phyloP scores from a whole-genome alignment of 768 basidiomycete species.

The Trametes cinnabarina region DNA sequence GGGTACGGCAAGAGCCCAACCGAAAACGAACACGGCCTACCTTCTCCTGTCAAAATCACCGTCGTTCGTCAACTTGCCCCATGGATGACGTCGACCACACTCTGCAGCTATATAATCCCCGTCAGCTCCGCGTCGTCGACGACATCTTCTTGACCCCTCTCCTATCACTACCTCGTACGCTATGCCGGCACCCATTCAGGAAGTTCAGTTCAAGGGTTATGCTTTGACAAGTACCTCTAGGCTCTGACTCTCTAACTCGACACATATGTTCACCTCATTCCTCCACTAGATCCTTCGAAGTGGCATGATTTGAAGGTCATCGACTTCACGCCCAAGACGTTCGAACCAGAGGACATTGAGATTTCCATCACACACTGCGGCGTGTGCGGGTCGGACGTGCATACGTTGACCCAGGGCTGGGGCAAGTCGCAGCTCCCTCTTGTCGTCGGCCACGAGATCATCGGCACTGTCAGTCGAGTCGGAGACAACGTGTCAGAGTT shows the following conservation, averaged over 20 bases:
- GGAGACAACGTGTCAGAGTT: constrained; percentile 53
- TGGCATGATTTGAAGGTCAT: constrained; percentile 44
- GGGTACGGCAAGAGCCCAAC: not conserved
- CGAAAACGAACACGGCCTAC: too few relatives aligned
- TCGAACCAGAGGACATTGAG: constrained; percentile 54
- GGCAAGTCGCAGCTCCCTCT: constrained; percentile 29
- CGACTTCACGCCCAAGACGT: constrained; percentile 51
- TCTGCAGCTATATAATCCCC: not conserved
- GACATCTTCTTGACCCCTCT: too few relatives aligned
- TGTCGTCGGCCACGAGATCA: constrained; percentile 50
- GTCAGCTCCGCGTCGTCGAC: too few relatives aligned
- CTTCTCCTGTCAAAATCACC: too few relatives aligned
- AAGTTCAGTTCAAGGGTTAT: constrained; percentile 28
- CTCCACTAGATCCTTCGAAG: constrained; percentile 16
- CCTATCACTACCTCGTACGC: too few relatives aligned
- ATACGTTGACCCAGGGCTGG: constrained; percentile 44
- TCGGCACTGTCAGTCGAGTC: constrained; percentile 51
- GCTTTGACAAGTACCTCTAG: constrained; percentile 22
- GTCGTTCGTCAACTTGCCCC: too few relatives aligned
- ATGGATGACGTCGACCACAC: not conserved
- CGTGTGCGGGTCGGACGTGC: constrained; percentile 54
- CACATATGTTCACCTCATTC: not conserved
- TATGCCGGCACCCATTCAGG: too few relatives aligned
- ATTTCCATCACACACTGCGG: constrained; percentile 48
- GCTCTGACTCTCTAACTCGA: not conserved